A percentile compares a stretch with the other conserved stretches of the same genome.
phyloP scores from a whole-genome alignment of 1,284 basidiomycete species.

The Sparassis latifolia region DNA sequence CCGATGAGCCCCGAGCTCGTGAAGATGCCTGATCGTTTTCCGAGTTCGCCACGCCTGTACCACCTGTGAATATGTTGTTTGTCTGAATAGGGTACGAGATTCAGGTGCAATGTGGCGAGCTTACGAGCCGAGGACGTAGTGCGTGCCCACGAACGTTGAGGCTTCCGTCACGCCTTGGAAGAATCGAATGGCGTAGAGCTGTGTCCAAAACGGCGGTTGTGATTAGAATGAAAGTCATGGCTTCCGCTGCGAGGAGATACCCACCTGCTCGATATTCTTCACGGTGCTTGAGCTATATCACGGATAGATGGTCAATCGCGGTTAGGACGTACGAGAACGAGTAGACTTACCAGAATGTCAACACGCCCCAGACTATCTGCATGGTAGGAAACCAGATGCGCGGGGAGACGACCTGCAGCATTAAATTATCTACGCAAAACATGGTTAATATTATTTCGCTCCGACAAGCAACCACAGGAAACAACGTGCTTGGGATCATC shows the following conservation, averaged over 20 bases:
- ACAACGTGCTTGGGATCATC: conserved; percentile 57
- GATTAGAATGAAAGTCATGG: conserved; percentile 3
- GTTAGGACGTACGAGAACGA: background rate
- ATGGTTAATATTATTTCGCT: background rate
- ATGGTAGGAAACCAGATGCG: conserved; percentile 60
- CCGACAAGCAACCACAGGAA: background rate
- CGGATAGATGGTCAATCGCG: background rate
- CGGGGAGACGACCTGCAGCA: conserved; percentile 55
- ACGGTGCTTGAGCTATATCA: conserved; percentile 46
- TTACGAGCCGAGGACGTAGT: conserved; percentile 66
- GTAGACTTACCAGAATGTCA: conserved; percentile 50
- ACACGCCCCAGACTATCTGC: conserved; percentile 59
- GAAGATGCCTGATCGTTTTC: conserved; percentile 68
- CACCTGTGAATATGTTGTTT: conserved; percentile 34
- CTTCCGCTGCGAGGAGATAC: background rate
- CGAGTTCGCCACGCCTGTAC: conserved; percentile 65
- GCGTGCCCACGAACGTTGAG: conserved; percentile 71
- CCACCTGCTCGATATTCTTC: conserved; percentile 48
- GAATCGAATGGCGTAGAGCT: conserved; percentile 71
- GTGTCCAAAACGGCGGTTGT: conserved; percentile 9
- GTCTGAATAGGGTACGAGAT: background rate
- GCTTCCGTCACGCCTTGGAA: conserved; percentile 70
- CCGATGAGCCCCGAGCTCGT: conserved; percentile 61
- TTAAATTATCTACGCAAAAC: conserved; percentile 47
- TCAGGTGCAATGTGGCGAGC: conserved; percentile 14